Base-by-base conservation (phyloP, 176 grass and related monocot species). In the Puya raimondii region DNA sequence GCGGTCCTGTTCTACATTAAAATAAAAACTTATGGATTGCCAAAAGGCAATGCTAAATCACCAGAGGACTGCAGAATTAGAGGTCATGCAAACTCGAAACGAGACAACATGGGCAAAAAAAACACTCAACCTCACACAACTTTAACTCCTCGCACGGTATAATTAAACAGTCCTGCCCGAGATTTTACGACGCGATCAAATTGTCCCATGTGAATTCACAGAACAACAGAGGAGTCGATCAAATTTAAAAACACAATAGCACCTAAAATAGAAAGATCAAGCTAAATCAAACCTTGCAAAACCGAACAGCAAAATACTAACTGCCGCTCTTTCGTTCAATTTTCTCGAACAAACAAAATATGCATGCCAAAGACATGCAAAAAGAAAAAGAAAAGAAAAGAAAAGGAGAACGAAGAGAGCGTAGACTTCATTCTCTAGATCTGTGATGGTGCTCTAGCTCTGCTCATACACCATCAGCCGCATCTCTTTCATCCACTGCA, bases 401-500 rank as follows among this genome's bases (percentile, higher is more conserved):
- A 9, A 59, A 17, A 21, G 33, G 33, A 6, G 33, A 42, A 42
- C 4, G 33, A 42, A 42, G 33, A 42, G 33, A 1, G 33, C 5
- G 33, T 42, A 42, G 33, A 42, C 33, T 42, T 42, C 33, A 42
- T 42, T 42, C 33, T 42, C 33, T 42, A 42, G 33, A 42, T 42
- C 4, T 42, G 33, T 42, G 33, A 42, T 42, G 33, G 33, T 42
- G 20, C 65, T 71, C 82, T 74, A 92, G 73, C 78, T 92, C 80
- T 88, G 93, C 68, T 92, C 93, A 15, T 97, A 26, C 84, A 0
- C 71, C 89, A 16, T 77, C 88, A 0, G 67, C 80, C 9, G 70
- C 89, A 47, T 87, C 89, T 71, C 85, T 83, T 66, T 84, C 88
- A 63, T 83, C 80, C 0, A 89, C 82, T 12, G 89, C 81, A 1